These are phyloP conservation scores for Boeremia exigua DNA, from an alignment of 2,329 filamentous ascomycete species.

Conservation along the genomic window DNA sequence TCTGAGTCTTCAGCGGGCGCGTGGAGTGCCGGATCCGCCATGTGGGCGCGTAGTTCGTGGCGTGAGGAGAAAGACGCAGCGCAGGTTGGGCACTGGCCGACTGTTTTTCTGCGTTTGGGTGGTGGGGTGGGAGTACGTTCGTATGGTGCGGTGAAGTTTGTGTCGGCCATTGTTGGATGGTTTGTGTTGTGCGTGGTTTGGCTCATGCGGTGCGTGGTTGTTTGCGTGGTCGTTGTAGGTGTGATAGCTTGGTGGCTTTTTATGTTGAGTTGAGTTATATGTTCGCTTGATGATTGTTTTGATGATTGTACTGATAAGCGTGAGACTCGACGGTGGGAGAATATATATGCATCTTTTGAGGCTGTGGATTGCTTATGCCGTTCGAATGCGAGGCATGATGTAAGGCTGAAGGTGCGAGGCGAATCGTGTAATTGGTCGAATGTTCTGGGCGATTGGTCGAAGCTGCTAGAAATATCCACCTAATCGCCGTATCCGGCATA, in stretches of 20 bases:
- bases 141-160: background rate
- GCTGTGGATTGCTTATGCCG: background rate
- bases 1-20: conserved; percentile 10
- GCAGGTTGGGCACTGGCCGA: conserved; percentile 17
- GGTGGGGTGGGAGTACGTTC: background rate
- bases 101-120: conserved; percentile 5
- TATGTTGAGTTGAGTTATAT: background rate
- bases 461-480: conserved; percentile 13
- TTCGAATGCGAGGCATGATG: background rate
- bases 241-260: background rate
- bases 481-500: background rate
- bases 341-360: conserved; percentile 6
- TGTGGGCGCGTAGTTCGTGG: conserved; percentile 13
- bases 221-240: background rate
- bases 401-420: conserved; percentile 8
- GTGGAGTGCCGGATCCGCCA: conserved; percentile 11
- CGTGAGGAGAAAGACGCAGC: conserved; percentile 7
- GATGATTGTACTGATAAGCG: background rate
- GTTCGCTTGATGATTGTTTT: background rate
- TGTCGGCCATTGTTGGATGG: conserved; percentile 10
- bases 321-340: background rate
- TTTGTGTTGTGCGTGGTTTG: background rate
- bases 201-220: background rate
- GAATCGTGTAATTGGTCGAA: conserved; percentile 18
- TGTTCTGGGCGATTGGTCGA: conserved; percentile 15